phyloP scores from a whole-genome alignment of 257 asterid genomes.

The Lithospermum erythrorhizon region DNA sequence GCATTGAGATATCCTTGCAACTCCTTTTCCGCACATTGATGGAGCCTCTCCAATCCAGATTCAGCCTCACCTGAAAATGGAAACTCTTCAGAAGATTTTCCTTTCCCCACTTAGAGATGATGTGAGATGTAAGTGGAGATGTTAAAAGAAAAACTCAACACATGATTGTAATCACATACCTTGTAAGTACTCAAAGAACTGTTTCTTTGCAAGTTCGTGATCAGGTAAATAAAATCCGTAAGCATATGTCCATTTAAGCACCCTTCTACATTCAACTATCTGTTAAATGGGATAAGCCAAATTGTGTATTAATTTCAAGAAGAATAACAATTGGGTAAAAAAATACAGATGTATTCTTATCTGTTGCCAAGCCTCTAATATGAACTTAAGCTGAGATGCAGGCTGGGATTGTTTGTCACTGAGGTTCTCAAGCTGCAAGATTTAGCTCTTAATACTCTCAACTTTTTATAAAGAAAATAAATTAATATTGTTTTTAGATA shows the following conservation, averaged over 20 bases:
- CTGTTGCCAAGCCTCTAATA: slow-evolving; percentile 96
- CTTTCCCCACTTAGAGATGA: neutral
- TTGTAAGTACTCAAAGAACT: slow-evolving; percentile 87
- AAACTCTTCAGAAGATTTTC: neutral
- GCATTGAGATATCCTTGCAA: slow-evolving; percentile 60
- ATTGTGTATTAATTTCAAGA: neutral
- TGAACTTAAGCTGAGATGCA: slow-evolving; percentile 92
- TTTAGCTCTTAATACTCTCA: neutral
- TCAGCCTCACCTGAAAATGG: slow-evolving; percentile 74
- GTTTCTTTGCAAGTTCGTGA: slow-evolving; percentile 66
- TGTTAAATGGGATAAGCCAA: slow-evolving; percentile 19
- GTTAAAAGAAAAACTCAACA: neutral
- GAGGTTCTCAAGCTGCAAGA: slow-evolving; percentile 81
- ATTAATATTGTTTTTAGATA: neutral
- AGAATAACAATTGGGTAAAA: neutral
- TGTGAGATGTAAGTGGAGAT: neutral
- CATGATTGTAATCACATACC: slow-evolving; percentile 30
- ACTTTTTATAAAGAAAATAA: neutral
- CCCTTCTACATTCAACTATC: slow-evolving; percentile 97
- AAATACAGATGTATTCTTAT: slow-evolving; percentile 21
- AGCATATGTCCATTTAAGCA: slow-evolving; percentile 89
- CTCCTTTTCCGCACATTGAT: slow-evolving; percentile 95
- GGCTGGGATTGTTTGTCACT: slow-evolving; percentile 87
- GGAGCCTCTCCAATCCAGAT: slow-evolving; percentile 93
- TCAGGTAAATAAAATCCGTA: slow-evolving; percentile 86